phyloP scores from a whole-genome alignment of 2,329 filamentous ascomycete genomes.

The Hymenoscyphus linearis region DNA sequence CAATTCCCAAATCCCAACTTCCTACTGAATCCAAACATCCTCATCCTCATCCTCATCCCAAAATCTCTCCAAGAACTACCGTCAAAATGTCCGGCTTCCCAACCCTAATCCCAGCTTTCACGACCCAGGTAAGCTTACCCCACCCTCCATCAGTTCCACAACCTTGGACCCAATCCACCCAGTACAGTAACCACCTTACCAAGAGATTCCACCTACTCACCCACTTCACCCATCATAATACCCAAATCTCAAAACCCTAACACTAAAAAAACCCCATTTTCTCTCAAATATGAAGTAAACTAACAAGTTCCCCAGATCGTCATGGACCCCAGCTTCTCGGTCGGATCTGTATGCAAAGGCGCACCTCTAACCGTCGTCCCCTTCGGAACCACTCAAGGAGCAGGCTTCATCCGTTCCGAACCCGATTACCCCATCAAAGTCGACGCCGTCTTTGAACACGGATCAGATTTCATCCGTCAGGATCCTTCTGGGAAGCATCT shows the following conservation, averaged over 20 bases:
- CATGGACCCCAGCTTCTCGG: constrained; percentile 32
- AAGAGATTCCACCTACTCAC: too few species aligned
- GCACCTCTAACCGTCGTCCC: constrained; percentile 33
- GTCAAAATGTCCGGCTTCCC: constrained; percentile 10
- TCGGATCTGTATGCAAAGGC: constrained; percentile 28
- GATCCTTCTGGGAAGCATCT: constrained; percentile 36
- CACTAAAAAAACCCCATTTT: constrained; percentile 4
- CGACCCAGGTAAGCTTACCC: constrained; percentile 31
- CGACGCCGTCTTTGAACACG: constrained; percentile 36
- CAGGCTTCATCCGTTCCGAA: constrained; percentile 34
- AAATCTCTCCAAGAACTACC: neutral
- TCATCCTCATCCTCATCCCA: neutral
- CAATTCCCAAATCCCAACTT: neutral
- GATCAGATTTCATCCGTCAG: constrained; percentile 37
- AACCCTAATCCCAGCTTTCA: constrained; percentile 37
- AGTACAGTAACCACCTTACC: neutral
- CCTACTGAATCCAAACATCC: neutral
- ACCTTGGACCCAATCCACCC: neutral
- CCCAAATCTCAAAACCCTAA: neutral
- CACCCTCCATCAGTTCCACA: neutral
- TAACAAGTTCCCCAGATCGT: constrained; percentile 30
- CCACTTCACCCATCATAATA: too few species aligned
- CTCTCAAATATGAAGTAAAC: constrained; percentile 6
- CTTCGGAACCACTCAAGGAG: constrained; percentile 18
- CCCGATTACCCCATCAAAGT: constrained; percentile 34